A percentile compares a stretch with the other conserved stretches of the same genome.
These are phyloP conservation scores for Haberlea rhodopensis DNA, from an alignment of 257 asterid species.

Conservation along the genomic window DNA sequence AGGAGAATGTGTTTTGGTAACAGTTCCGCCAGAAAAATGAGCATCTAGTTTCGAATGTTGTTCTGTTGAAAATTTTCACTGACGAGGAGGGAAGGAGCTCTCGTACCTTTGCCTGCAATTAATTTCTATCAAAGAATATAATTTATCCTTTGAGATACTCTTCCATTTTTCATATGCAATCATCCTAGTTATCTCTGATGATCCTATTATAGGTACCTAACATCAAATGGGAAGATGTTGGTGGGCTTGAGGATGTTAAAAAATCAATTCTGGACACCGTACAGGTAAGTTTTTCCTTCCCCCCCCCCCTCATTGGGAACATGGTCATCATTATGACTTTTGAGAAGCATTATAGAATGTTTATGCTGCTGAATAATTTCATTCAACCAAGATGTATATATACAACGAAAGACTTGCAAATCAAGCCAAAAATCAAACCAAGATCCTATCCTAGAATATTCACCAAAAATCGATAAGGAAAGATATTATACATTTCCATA, in stretches of 20 bases:
- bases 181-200: conserved; percentile 25
- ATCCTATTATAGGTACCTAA: conserved; percentile 65
- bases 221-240: conserved; percentile 97
- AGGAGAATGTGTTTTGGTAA: conserved; percentile 9
- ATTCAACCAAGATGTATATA: no score
- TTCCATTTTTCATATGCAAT: conserved; percentile 5
- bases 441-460: no score
- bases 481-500: no score
- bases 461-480: no score
- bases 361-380: no score
- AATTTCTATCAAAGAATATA: conserved; percentile 1
- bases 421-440: no score
- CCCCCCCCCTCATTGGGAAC: neutral
- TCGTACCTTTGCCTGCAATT: conserved; percentile 16
- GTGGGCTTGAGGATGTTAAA: conserved; percentile 98
- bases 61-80: conserved; percentile 1
- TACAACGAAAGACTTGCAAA: no score
- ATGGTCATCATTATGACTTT: neutral
- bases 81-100: neutral
- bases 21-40: neutral
- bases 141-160: neutral
- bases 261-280: conserved; percentile 92
- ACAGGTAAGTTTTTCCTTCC: conserved; percentile 54
- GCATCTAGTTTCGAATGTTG: conserved; percentile 5
- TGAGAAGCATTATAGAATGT: no score